Evolutionary conservation across 2,329 filamentous ascomycete genomes (phyloP).

Genomic region (Huntiella moniliformis): DNA sequence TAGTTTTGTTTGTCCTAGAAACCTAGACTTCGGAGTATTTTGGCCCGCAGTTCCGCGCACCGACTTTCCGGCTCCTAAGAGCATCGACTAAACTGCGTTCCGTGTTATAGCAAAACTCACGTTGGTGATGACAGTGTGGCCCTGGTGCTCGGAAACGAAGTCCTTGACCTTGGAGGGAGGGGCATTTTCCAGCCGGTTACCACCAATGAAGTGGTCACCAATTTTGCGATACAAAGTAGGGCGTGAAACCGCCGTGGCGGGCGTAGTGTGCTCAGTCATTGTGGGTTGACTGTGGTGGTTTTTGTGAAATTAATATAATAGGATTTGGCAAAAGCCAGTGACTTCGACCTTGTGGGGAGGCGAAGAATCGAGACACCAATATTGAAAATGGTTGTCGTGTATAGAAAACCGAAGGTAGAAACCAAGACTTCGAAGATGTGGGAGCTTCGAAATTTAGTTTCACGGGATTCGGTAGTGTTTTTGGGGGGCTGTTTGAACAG

Average conservation of each 20-base stretch:
- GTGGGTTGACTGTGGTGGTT: conserved; percentile 14
- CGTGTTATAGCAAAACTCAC: conserved; percentile 33
- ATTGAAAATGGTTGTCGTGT: conserved; percentile 2
- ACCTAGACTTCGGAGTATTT: not conserved
- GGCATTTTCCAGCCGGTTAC: conserved; percentile 70
- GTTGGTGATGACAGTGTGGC: conserved; percentile 96
- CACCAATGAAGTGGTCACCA: conserved; percentile 88
- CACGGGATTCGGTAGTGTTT: not conserved
- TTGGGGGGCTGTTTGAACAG: conserved; percentile 5
- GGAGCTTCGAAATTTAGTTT: conserved; percentile 8
- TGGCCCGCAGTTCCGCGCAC: too few relatives aligned
- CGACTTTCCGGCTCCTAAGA: not conserved
- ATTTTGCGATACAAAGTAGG: conserved; percentile 47
- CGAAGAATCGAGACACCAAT: conserved; percentile 3
- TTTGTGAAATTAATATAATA: conserved; percentile 7
- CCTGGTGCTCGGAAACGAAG: conserved; percentile 75
- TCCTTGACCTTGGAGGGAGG: conserved; percentile 80
- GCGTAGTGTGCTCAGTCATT: conserved; percentile 30
- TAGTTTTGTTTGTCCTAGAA: not conserved
- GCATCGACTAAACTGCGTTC: not conserved
- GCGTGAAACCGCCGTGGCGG: conserved; percentile 29
- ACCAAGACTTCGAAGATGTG: conserved; percentile 8
- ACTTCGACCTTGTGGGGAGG: conserved; percentile 5
- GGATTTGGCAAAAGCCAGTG: not conserved
- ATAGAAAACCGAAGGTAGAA: not conserved